Conservation (phyloP, 2,329 filamentous ascomycete genomes). For the Pseudogymnoascus sp. region DNA sequence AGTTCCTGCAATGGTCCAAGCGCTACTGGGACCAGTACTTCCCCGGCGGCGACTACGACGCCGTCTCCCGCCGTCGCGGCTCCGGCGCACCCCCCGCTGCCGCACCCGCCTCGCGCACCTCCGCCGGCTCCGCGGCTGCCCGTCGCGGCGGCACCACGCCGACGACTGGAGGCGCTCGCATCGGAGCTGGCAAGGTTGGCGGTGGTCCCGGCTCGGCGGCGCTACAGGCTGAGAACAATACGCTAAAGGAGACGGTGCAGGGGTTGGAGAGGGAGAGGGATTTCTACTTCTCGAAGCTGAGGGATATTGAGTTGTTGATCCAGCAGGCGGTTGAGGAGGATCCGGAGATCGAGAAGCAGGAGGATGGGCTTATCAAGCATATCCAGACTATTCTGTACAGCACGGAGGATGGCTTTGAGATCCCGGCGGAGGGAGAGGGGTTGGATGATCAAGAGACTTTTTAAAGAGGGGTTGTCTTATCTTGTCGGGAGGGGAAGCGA, state of each 20-base stretch:
- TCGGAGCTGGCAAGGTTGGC: conserved; percentile 36
- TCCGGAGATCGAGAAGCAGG: conserved; percentile 87
- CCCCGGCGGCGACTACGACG: conserved; percentile 94
- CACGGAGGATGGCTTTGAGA: conserved; percentile 88
- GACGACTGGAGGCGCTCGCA: conserved; percentile 36
- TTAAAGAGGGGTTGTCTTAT: conserved; percentile 30
- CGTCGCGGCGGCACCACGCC: conserved; percentile 33
- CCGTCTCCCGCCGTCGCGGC: conserved; percentile 74
- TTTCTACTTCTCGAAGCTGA: conserved; percentile 98
- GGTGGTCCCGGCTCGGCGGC: conserved; percentile 58
- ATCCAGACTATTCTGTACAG: conserved; percentile 97
- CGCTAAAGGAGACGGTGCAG: conserved; percentile 89
- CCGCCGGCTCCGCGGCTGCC: conserved; percentile 36
- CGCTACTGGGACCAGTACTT: conserved; percentile 97
- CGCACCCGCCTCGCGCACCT: conserved; percentile 42
- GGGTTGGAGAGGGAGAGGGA: conserved; percentile 93
- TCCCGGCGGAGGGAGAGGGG: conserved; percentile 63
- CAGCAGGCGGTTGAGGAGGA: conserved; percentile 91
- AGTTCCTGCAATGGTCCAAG: conserved; percentile 97
- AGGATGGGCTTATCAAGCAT: conserved; percentile 84
- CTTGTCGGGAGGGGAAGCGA: not conserved
- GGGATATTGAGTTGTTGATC: conserved; percentile 91
- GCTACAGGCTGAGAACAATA: conserved; percentile 75
- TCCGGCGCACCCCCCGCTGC: conserved; percentile 49
- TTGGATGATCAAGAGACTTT: conserved; percentile 76